phyloP scores from a whole-genome alignment of 495 filamentous ascomycete species.

The Sporormia fimetaria region DNA sequence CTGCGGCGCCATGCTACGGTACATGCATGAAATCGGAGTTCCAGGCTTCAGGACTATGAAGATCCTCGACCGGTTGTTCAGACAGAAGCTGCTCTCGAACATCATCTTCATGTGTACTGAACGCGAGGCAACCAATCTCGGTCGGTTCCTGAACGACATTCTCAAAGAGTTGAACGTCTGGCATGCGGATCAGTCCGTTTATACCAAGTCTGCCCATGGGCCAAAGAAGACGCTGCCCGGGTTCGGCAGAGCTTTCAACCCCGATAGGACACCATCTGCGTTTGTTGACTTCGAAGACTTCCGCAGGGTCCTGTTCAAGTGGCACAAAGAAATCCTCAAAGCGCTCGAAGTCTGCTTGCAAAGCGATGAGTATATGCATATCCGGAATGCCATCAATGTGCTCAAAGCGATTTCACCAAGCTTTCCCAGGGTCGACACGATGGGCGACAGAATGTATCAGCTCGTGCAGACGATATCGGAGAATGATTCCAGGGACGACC shows the following conservation, averaged over 20 bases:
- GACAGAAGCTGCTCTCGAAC: slow-evolving; percentile 60
- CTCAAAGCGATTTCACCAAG: slow-evolving; percentile 64
- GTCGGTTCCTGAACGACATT: slow-evolving; percentile 72
- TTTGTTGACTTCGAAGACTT: slow-evolving; percentile 80
- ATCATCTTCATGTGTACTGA: slow-evolving; percentile 81
- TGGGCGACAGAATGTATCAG: slow-evolving; percentile 58
- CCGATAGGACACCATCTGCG: slow-evolving; percentile 48
- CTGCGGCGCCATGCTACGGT: slow-evolving; percentile 71
- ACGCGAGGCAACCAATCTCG: slow-evolving; percentile 81
- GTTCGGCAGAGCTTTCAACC: slow-evolving; percentile 51
- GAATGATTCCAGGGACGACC: slow-evolving; percentile 68
- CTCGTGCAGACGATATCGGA: slow-evolving; percentile 54
- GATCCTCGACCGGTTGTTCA: slow-evolving; percentile 74
- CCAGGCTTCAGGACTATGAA: slow-evolving; percentile 80
- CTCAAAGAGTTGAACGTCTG: slow-evolving; percentile 67
- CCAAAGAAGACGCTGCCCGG: slow-evolving; percentile 50
- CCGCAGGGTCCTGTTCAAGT: slow-evolving; percentile 71
- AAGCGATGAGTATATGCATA: slow-evolving; percentile 90
- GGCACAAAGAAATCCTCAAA: slow-evolving; percentile 67
- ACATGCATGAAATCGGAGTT: slow-evolving; percentile 68
- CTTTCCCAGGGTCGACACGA: slow-evolving; percentile 84
- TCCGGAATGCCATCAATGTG: slow-evolving; percentile 88
- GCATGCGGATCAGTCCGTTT: slow-evolving; percentile 66
- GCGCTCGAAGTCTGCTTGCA: slow-evolving; percentile 70
- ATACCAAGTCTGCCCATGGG: slow-evolving; percentile 69